Conservation (phyloP, 495 filamentous ascomycete species). For the Letharia lupina region DNA sequence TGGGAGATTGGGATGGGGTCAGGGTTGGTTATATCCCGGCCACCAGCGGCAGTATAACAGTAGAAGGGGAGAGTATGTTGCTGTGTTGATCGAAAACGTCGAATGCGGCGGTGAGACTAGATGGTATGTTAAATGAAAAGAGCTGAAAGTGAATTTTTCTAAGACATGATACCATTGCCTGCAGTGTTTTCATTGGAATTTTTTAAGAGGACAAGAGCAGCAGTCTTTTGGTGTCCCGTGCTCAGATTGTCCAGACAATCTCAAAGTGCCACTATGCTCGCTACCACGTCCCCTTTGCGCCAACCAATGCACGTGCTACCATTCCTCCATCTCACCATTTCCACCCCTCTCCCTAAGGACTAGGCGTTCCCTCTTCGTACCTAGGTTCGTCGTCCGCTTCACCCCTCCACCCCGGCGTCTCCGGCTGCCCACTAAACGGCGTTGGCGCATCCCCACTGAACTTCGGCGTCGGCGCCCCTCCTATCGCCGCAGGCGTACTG, state of each 20-base stretch:
- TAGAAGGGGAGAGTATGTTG: too few species aligned
- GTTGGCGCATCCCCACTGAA: conserved; percentile 55
- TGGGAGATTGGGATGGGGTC: neutral
- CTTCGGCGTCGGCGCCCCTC: conserved; percentile 74
- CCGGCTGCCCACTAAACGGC: conserved; percentile 66
- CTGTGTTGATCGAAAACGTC: neutral
- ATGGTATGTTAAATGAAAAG: neutral
- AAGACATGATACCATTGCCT: neutral
- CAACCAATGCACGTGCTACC: neutral
- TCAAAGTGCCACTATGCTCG: neutral
- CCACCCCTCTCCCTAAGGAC: conserved; percentile 26
- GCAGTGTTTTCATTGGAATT: neutral
- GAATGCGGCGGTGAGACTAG: neutral
- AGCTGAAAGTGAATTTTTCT: neutral
- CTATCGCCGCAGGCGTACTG: conserved; percentile 63
- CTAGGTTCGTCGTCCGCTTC: conserved; percentile 45
- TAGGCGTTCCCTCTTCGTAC: conserved; percentile 48
- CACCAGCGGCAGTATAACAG: too few species aligned
- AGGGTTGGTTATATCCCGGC: neutral
- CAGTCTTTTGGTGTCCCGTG: neutral
- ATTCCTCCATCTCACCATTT: neutral
- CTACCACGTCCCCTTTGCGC: neutral
- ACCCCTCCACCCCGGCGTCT: conserved; percentile 49
- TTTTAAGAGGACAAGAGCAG: neutral
- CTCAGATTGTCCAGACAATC: neutral